These are phyloP conservation scores for Boechera stricta DNA, from an alignment of 345 rosid genomes.

Conservation along the genomic window DNA sequence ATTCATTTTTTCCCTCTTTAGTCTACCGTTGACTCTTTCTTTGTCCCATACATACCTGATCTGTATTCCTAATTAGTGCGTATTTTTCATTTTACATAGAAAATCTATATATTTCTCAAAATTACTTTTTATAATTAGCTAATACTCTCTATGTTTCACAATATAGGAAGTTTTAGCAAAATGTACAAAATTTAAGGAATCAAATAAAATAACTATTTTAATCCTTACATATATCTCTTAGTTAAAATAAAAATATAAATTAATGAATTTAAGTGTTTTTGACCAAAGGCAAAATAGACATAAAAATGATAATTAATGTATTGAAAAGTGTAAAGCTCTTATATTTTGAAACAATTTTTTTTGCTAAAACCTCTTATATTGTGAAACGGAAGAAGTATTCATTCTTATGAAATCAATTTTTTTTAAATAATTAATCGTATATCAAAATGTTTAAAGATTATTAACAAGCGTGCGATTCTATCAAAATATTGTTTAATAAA, in stretches of 20 bases:
- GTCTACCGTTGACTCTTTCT: conserved; percentile 34
- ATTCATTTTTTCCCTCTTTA: not conserved
- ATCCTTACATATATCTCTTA: too few species aligned
- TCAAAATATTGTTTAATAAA: not conserved
- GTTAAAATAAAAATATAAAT: too few species aligned
- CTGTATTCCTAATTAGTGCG: not conserved
- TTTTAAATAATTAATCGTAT: not conserved
- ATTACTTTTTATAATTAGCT: not conserved
- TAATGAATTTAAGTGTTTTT: too few species aligned
- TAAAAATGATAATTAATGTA: too few species aligned
- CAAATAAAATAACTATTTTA: too few species aligned
- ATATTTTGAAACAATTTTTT: too few species aligned
- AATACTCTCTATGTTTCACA: not conserved
- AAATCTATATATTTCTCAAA: not conserved
- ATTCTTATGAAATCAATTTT: not conserved
- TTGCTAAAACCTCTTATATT: too few species aligned
- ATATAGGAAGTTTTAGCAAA: too few species aligned
- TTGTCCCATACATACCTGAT: conserved; percentile 26
- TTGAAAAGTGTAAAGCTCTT: too few species aligned
- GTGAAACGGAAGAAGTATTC: not conserved
- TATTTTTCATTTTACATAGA: not conserved
- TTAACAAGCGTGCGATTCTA: not conserved
- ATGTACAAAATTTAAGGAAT: too few species aligned
- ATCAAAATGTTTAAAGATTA: not conserved
- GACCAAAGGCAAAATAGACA: too few species aligned